Evolutionary conservation across 2,329 filamentous ascomycete species (phyloP), one percentile per base, ranked within the genome.

Genomic region (Alternaria panax): DNA sequence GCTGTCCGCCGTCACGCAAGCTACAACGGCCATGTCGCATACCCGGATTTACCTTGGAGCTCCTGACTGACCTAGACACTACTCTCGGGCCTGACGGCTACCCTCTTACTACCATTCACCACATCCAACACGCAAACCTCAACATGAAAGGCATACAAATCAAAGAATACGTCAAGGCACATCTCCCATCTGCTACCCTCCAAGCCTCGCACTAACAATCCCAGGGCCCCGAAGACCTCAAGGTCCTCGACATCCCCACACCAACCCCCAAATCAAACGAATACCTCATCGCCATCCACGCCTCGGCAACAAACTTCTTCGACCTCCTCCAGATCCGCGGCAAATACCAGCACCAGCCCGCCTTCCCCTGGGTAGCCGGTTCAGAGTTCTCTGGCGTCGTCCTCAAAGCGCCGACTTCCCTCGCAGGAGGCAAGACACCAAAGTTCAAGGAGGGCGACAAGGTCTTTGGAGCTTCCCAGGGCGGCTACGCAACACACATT

Each of bases 301-400:
- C 94, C 46, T 86, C 91, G 0, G 94, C 92, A 20, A 92, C 92
- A 72, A 98, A 98, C 82, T 98, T 98, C 86, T 98, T 97, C 83
- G 94, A 98, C 78, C 90, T 97, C 58, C 87, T 98, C 54, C 94
- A 98, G 76, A 92, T 97, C 74, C 90, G 92, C 74, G 94, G 94
- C 57, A 96, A 96, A 86, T 98, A 98, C 80, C 94, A 98, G 76
- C 86, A 92, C 75, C 93, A 97, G 72, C 93, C 93, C 0, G 88
- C 90, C 0, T 88, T 97, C 48, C 93, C 93, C 30, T 97, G 93
- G 93, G 81, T 94, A 50, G 88, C 92, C 0, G 94, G 94, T 61
- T 87, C 87, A 73, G 94, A 98, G 76, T 98, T 97, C 81, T 87
- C 92, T 24, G 94, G 94, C 65, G 84, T 88, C 5, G 83, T 98